Evolutionary conservation across 192 early-diverging fungal genomes (phyloP), one percentile per base, ranked within the genome.

Genomic region (Polychytrium aggregatum): DNA sequence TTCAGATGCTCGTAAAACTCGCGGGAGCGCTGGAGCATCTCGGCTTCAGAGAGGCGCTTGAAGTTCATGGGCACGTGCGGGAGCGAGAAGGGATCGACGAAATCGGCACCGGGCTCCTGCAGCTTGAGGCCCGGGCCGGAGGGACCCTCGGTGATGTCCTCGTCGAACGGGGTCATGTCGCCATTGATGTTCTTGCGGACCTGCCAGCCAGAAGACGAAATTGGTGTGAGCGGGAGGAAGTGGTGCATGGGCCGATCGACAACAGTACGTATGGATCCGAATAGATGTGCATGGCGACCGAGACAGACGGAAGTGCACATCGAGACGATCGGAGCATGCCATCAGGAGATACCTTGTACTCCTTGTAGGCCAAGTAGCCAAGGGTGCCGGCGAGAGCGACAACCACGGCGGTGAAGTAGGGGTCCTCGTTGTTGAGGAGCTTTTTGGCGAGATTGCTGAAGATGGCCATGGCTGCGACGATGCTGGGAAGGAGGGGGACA

Each of bases 31-130:
- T n/a, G n/a, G n/a, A n/a, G n/a, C n/a, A n/a, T n/a, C n/a, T n/a
- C n/a, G n/a, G n/a, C n/a, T n/a, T n/a, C n/a, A n/a, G n/a, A n/a
- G n/a, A n/a, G 9, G 16, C 48, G 9, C 35, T 35, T 24, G 21
- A 49, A 49, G 26, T 49, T 49, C 35, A 49, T 37, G 8, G 35
- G 48, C 16, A 49, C 48, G 31, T 49, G 48, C 10, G 48, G 48
- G 14, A 49, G 21, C 35, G 35, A 33, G 48, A 49, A 49, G 10
- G 48, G 48, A 22, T 49, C 48, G 48, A 37, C 35, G 48, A 49
- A 34, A 3, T 46, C 45, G 2, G 48, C 35, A 18, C 20, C 48
- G 22, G 16, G 48, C 48, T 26, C 38, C 48, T 18, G 48, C 48
- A 21, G 38, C 38, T 49, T 49, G 35, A 17, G 48, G n/a, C n/a